These are phyloP conservation scores for Mycocentrospora acerina DNA, from an alignment of 2,329 filamentous ascomycete genomes.

Conservation along the genomic window DNA sequence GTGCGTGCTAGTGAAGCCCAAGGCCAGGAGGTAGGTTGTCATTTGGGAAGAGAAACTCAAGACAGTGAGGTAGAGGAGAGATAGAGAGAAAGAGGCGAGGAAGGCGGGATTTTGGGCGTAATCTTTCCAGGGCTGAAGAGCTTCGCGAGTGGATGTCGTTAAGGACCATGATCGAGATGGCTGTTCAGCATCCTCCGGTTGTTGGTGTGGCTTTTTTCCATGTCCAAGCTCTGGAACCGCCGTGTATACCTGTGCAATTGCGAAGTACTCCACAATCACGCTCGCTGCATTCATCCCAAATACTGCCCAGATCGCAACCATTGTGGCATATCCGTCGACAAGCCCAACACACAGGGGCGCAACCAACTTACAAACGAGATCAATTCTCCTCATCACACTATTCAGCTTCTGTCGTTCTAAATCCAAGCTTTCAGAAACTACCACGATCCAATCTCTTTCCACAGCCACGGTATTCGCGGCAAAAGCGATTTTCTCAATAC, in stretches of 20 bases:
- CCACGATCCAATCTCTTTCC: slow-evolving; percentile 69
- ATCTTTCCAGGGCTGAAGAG: slow-evolving; percentile 25
- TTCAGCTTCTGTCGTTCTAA: slow-evolving; percentile 49
- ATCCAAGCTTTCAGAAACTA: slow-evolving; percentile 47
- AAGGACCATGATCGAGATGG: slow-evolving; percentile 3
- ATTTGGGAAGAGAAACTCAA: slow-evolving; percentile 56
- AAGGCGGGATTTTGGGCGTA: slow-evolving; percentile 60
- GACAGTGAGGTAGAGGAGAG: slow-evolving; percentile 61
- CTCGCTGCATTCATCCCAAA: slow-evolving; percentile 54
- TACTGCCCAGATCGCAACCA: slow-evolving; percentile 52
- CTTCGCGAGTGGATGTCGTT: slow-evolving; percentile 3
- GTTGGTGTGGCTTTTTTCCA: slow-evolving; percentile 12
- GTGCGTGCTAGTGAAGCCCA: slow-evolving; percentile 54
- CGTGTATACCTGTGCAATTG: slow-evolving; percentile 49
- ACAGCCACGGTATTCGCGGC: slow-evolving; percentile 68
- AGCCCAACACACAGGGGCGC: slow-evolving; percentile 56
- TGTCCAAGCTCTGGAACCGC: slow-evolving; percentile 33
- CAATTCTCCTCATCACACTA: slow-evolving; percentile 61
- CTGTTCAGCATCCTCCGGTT: slow-evolving; percentile 4
- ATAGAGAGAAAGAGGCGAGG: slow-evolving; percentile 60
- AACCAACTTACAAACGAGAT: slow-evolving; percentile 59
- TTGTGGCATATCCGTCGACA: slow-evolving; percentile 52
- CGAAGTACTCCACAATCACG: slow-evolving; percentile 55
- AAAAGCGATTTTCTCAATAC: slow-evolving; percentile 67
- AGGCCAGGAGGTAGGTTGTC: slow-evolving; percentile 62